Evolutionary conservation across 805 yeast species (phyloP).

Genomic region (Blastobotrys terrestris): DNA sequence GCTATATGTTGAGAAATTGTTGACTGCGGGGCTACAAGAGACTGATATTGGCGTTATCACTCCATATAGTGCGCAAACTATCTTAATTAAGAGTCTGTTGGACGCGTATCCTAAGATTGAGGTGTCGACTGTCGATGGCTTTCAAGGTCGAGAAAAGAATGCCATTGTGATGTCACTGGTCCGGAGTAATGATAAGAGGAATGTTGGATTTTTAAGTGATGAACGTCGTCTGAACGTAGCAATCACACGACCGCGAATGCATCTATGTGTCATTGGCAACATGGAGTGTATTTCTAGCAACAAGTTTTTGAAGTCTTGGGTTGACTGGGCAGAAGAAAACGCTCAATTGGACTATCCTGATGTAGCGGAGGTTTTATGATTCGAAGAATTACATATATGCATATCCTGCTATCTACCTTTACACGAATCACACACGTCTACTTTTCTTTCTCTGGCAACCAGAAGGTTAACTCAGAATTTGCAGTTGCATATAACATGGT

Average conservation of each 20-base stretch:
- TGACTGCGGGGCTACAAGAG: conserved; percentile 46
- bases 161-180: conserved; percentile 75
- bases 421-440: not conserved
- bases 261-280: conserved; percentile 81
- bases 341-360: conserved; percentile 68
- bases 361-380: conserved; percentile 26
- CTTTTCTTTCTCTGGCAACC: conserved; percentile 29
- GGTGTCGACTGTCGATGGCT: conserved; percentile 89
- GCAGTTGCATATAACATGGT: conserved; percentile 58
- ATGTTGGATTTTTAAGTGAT: conserved; percentile 80
- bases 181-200: conserved; percentile 62
- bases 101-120: conserved; percentile 48
- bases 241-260: conserved; percentile 83
- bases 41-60: conserved; percentile 75
- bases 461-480: conserved; percentile 44
- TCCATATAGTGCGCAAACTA: conserved; percentile 86
- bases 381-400: no score
- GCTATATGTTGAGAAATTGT: conserved; percentile 48
- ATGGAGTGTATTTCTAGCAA: conserved; percentile 54
- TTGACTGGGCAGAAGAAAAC: conserved; percentile 57
- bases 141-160: conserved; percentile 94
- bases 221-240: conserved; percentile 84
- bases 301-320: conserved; percentile 58
- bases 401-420: no score
- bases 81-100: conserved; percentile 45